Base-by-base conservation (phyloP, 495 filamentous ascomycete species). In the Podospora pseudopauciseta region DNA sequence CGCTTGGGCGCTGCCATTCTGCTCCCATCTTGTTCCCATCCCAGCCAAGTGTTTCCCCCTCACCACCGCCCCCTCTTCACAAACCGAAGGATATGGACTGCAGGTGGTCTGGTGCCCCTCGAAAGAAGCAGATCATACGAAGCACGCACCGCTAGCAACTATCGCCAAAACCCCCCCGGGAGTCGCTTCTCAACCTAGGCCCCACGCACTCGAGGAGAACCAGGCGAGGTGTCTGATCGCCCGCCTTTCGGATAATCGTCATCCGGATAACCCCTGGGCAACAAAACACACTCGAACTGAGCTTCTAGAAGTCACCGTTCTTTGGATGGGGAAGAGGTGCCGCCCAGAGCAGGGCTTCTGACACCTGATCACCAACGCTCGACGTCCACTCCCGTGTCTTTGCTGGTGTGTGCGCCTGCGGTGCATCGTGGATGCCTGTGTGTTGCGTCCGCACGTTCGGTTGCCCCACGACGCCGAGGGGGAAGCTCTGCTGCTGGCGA, bases 161-260 rank as follows among this genome's bases (percentile, higher is more conserved):
- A 39, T 39, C 34, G 11, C 34, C 34, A 39, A 11, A 5, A 39
- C 5, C 5, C 11, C 5, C 1, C 34, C 34, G 2, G 11, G 34
- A 39, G 34, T 39, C 34, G 6, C 11, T 11, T 11, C 11, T 39
- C 2, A 39, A 39, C 34, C 34, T 39, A 5, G 34, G 6, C 34
- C 34, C 34, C 34, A 11, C 34, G 11, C 34, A 6, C 9, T 34
- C 61, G 16, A 27, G 9, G 23, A 27, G 27, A 15, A 23, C 30
- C 63, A 76, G 59, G 63, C 74, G 74, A 74, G 60, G 74, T 70
- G 74, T 76, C 60, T 76, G 74, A 76, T 76, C 74, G 67, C 68
- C 74, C 62, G 62, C 26, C 67, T 64, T 62, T 54, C 34, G 28
- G 67, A 27, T 66, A 49, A 65, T 57, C 53, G 59, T 44, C 55